These are phyloP conservation scores for Wallacemonas collosoma DNA, from an alignment of 208 protist genomes.

Conservation along the genomic window DNA sequence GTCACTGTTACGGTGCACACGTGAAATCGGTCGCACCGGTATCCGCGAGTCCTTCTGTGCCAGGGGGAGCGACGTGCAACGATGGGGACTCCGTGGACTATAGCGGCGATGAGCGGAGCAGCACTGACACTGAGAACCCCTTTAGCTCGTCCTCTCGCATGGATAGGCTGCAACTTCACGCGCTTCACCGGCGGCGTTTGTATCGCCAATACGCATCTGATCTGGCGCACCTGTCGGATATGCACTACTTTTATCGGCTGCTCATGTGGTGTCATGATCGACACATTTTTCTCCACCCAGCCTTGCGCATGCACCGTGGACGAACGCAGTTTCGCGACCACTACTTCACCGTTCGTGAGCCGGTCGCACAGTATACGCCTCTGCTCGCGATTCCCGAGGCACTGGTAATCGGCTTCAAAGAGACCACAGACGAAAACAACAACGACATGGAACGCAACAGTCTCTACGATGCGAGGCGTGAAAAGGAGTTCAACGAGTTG, in stretches of 20 bases:
- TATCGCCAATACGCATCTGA: constrained; percentile 61
- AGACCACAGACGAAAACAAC: constrained; percentile 13
- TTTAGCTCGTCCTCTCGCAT: not conserved
- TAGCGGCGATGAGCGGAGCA: constrained; percentile 5
- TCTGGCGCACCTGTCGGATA: constrained; percentile 68
- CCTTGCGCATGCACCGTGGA: constrained; percentile 39
- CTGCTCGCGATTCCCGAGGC: constrained; percentile 82
- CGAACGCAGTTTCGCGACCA: constrained; percentile 76
- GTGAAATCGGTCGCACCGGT: not conserved
- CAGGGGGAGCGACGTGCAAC: not conserved
- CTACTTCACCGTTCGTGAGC: constrained; percentile 56
- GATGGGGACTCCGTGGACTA: not conserved
- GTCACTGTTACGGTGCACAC: not conserved
- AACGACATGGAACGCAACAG: constrained; percentile 45
- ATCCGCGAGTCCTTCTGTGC: not conserved
- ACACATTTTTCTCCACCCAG: constrained; percentile 78
- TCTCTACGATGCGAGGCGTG: constrained; percentile 61
- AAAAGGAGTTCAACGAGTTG: constrained; percentile 75
- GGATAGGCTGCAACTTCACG: constrained; percentile 32
- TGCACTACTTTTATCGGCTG: constrained; percentile 75
- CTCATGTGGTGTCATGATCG: constrained; percentile 91
- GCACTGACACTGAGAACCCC: constrained; percentile 11
- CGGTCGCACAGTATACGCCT: constrained; percentile 62
- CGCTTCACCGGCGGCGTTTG: constrained; percentile 51
- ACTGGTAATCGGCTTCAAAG: constrained; percentile 77